Evolutionary conservation across 1,139 yeast genomes (phyloP).

Genomic region (Taphrina pruni): DNA sequence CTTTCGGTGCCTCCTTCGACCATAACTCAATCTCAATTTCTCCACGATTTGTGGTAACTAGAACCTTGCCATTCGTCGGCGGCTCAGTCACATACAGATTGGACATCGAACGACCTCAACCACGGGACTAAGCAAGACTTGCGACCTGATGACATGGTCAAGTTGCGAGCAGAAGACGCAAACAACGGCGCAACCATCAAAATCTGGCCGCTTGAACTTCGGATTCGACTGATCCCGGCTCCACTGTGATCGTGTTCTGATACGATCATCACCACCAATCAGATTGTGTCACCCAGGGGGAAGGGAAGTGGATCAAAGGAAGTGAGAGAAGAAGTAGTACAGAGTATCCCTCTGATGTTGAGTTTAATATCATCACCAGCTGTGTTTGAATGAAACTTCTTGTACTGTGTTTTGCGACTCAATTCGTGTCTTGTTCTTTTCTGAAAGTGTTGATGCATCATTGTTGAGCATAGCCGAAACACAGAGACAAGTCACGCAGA

Average conservation of each 20-base stretch:
- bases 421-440: too few relatives aligned
- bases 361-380: too few relatives aligned
- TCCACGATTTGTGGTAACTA: conserved; percentile 66
- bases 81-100: conserved; percentile 35
- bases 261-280: background rate
- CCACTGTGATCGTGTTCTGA: background rate
- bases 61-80: conserved; percentile 53
- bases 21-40: conserved; percentile 66
- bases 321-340: too few relatives aligned
- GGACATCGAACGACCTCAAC: conserved; percentile 21
- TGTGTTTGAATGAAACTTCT: too few relatives aligned
- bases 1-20: conserved; percentile 71
- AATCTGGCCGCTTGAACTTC: background rate
- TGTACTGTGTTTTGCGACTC: too few relatives aligned
- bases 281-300: too few relatives aligned
- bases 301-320: too few relatives aligned
- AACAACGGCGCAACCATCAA: background rate
- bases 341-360: too few relatives aligned
- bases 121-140: background rate
- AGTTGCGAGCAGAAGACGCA: too few relatives aligned
- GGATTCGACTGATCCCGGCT: background rate
- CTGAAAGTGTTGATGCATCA: too few relatives aligned
- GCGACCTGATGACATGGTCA: too few relatives aligned
- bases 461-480: background rate
- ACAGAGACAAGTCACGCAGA: background rate